phyloP scores from a whole-genome alignment of 805 yeast species.

The Myxozyma geophila region DNA sequence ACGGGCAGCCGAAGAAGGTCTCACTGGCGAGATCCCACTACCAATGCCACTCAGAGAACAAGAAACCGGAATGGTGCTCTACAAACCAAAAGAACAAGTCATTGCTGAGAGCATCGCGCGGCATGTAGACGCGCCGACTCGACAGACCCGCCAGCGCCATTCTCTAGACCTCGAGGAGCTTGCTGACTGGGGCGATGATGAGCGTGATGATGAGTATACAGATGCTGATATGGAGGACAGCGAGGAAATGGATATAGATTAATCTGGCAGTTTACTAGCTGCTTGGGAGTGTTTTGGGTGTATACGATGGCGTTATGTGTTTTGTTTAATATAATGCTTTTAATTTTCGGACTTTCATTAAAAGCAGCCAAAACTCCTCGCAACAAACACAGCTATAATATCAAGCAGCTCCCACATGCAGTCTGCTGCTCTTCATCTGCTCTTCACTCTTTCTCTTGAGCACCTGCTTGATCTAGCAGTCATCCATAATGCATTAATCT shows the following conservation, averaged over 20 bases:
- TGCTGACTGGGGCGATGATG: constrained; percentile 31
- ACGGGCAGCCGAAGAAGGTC: constrained; percentile 5
- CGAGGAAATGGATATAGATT: constrained; percentile 23
- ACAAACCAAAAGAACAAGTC: constrained; percentile 30
- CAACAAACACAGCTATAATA: not conserved
- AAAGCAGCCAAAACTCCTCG: constrained; percentile 1
- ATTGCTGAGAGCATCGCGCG: constrained; percentile 35
- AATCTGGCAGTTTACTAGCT: not conserved
- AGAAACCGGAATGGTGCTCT: constrained; percentile 25
- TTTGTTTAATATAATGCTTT: not conserved
- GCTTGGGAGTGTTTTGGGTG: not conserved
- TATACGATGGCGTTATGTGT: not conserved
- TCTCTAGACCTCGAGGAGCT: constrained; percentile 6
- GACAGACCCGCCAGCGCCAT: not conserved
- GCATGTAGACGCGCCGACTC: constrained; percentile 6
- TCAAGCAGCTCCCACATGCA: too few species aligned
- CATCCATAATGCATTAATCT: not conserved
- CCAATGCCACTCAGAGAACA: constrained; percentile 13
- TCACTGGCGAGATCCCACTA: constrained; percentile 5
- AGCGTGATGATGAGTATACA: constrained; percentile 11
- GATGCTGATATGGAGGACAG: constrained; percentile 11
- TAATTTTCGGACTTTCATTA: not conserved
- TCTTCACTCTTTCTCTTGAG: not conserved
- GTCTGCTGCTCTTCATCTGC: not conserved
- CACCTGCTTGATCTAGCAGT: too few species aligned